Evolutionary conservation across 2,329 filamentous ascomycete species (phyloP).

Genomic region (Aureobasidium pullulans): DNA sequence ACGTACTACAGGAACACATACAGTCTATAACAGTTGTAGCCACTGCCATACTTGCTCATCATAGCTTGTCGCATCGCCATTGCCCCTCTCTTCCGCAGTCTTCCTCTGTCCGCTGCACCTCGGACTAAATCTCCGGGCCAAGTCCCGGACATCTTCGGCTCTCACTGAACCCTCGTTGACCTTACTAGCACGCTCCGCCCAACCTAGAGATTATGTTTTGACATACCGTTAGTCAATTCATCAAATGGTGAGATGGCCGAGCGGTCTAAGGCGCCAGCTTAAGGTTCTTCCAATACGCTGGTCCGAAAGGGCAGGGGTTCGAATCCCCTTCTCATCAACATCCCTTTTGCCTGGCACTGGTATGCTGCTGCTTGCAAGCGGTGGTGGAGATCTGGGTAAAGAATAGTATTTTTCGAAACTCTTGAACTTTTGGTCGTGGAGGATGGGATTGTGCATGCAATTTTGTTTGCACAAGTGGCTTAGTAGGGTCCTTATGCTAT

Average conservation of each 20-base stretch:
- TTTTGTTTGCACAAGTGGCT: background rate
- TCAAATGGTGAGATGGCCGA: slow-evolving; percentile 11
- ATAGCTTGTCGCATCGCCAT: too few relatives aligned
- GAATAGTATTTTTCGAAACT: background rate
- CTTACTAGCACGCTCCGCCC: too few relatives aligned
- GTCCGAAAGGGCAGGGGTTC: slow-evolving; percentile 14
- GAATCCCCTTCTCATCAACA: slow-evolving; percentile 13
- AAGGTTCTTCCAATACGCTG: slow-evolving; percentile 9
- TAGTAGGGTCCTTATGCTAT: background rate
- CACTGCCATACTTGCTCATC: too few relatives aligned
- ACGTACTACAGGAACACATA: too few relatives aligned
- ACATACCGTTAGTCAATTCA: too few relatives aligned
- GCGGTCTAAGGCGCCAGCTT: slow-evolving; percentile 15
- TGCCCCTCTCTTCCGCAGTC: too few relatives aligned
- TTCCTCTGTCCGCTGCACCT: too few relatives aligned
- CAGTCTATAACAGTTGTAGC: too few relatives aligned
- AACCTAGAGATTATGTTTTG: too few relatives aligned
- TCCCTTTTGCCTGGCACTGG: background rate
- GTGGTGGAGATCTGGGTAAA: background rate
- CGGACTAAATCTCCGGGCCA: too few relatives aligned
- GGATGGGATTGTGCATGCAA: background rate
- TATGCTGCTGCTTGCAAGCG: background rate
- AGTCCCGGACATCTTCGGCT: too few relatives aligned
- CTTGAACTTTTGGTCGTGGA: background rate
- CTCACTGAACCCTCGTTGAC: too few relatives aligned